Evolutionary conservation across 1,284 basidiomycete species (phyloP).

Genomic region (Blastosporella zonata): DNA sequence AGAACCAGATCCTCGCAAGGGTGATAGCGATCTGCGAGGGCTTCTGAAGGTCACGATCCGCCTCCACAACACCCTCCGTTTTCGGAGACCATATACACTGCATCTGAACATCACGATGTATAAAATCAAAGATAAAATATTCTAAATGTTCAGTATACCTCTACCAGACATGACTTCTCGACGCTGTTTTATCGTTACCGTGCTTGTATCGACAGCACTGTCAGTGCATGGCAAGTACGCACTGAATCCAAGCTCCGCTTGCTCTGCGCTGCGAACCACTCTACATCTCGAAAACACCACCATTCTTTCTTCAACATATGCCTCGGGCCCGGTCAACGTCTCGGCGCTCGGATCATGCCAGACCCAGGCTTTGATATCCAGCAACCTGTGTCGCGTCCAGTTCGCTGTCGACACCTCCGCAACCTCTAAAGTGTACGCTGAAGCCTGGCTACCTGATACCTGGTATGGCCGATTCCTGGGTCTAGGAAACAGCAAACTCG

Average conservation of each 20-base stretch:
- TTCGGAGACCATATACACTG: no score
- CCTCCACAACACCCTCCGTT: no score
- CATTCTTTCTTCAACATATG: conserved; percentile 2
- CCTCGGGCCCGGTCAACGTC: background rate
- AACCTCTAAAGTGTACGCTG: background rate
- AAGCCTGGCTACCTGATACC: conserved; percentile 5
- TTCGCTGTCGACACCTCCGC: conserved; percentile 3
- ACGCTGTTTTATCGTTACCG: background rate
- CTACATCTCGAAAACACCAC: background rate
- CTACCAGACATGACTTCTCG: background rate
- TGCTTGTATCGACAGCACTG: background rate
- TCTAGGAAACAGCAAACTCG: conserved; percentile 10
- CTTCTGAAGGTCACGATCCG: no score
- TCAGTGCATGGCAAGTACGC: no score
- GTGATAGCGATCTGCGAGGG: no score
- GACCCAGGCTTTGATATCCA: background rate
- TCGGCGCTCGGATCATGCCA: conserved; percentile 2
- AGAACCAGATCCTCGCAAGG: no score
- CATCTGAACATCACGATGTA: background rate
- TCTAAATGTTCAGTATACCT: background rate
- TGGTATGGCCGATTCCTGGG: conserved; percentile 14
- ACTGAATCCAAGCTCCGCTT: background rate
- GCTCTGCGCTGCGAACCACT: background rate
- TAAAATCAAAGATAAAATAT: background rate
- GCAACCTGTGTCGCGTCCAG: conserved; percentile 5